These are phyloP conservation scores for Triangularia setosa DNA, from an alignment of 2,329 filamentous ascomycete species.

Conservation along the genomic window DNA sequence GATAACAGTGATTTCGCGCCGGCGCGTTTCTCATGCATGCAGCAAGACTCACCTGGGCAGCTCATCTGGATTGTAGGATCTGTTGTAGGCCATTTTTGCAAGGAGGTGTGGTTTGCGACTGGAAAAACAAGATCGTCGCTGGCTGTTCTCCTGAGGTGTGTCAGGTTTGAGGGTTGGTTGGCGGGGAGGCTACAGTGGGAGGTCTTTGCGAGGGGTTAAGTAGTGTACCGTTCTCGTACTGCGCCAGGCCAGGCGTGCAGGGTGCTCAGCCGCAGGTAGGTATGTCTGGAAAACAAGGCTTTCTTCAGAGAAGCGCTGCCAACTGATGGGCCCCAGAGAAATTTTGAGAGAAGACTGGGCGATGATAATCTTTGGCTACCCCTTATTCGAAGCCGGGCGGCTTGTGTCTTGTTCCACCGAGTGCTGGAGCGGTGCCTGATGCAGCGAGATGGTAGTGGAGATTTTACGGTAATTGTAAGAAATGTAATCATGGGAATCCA, in stretches of 20 bases:
- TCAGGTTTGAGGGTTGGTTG: slow-evolving; percentile 15
- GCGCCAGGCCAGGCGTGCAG: not conserved
- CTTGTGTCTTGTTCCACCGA: not conserved
- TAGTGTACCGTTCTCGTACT: not conserved
- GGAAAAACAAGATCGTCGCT: slow-evolving; percentile 14
- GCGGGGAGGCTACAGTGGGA: not conserved
- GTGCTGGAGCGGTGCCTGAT: not conserved
- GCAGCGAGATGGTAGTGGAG: not conserved
- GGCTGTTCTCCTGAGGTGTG: slow-evolving; percentile 15
- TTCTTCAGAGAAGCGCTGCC: not conserved
- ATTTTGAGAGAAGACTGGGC: not conserved
- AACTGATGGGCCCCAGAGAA: not conserved
- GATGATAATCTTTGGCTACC: not conserved
- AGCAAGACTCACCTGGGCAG: slow-evolving; percentile 72
- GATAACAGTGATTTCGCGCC: slow-evolving; percentile 3
- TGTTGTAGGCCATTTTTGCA: slow-evolving; percentile 81
- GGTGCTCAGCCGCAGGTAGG: not conserved
- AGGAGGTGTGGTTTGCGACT: slow-evolving; percentile 8
- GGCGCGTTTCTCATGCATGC: not conserved
- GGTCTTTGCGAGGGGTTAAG: slow-evolving; percentile 4
- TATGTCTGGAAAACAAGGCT: not conserved
- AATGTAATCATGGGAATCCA: not conserved
- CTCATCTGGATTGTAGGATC: slow-evolving; percentile 87
- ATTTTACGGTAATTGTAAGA: not conserved
- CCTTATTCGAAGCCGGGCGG: not conserved